These are phyloP conservation scores for Xylariales sp. DNA, from an alignment of 2,329 filamentous ascomycete species.

Conservation along the genomic window DNA sequence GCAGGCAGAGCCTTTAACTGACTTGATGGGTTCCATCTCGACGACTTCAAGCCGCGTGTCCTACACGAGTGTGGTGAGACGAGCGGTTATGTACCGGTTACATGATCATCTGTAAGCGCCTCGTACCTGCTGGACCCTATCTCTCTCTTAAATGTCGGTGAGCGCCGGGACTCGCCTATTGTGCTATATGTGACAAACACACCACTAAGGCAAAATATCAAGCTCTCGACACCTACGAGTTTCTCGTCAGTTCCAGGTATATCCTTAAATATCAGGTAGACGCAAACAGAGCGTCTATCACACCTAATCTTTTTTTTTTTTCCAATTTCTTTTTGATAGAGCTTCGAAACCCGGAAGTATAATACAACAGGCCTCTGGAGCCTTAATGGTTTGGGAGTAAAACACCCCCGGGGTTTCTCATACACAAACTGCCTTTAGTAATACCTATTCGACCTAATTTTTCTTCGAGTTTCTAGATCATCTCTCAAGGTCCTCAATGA, in stretches of 20 bases:
- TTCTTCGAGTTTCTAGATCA: background rate
- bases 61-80: background rate
- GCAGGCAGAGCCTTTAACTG: background rate
- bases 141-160: slow-evolving; percentile 25
- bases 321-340: background rate
- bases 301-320: no score
- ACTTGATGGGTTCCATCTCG: background rate
- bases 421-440: background rate
- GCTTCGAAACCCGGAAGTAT: background rate
- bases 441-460: background rate
- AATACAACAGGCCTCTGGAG: no score
- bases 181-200: background rate
- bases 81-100: slow-evolving; percentile 16
- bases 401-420: background rate
- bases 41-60: background rate
- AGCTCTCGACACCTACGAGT: no score
- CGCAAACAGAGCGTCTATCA: background rate
- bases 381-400: background rate
- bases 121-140: slow-evolving; percentile 1
- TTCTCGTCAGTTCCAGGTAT: no score
- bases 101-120: slow-evolving; percentile 26
- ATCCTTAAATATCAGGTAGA: background rate
- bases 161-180: slow-evolving; percentile 22
- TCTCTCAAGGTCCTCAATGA: background rate
- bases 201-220: no score